Evolutionary conservation across 2,329 filamentous ascomycete species (phyloP).

Genomic region (Penicillium verrucosum): DNA sequence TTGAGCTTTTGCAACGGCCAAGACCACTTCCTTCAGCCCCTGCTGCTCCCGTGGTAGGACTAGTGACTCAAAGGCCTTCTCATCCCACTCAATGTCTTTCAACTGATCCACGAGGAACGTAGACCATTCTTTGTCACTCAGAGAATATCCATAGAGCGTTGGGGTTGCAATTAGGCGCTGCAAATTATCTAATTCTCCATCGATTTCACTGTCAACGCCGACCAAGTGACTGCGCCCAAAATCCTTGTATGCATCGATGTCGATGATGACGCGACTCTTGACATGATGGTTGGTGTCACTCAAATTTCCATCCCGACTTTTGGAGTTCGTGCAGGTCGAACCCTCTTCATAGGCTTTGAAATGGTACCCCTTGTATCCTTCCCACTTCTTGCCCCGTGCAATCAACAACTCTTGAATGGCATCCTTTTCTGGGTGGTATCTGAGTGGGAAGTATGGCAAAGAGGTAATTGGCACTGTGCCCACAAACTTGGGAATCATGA

Average conservation of each 20-base stretch:
- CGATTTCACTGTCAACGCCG: slow-evolving; percentile 10
- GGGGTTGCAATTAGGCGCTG: slow-evolving; percentile 44
- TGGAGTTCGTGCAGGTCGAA: slow-evolving; percentile 29
- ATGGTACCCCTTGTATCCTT: slow-evolving; percentile 48
- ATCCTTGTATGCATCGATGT: slow-evolving; percentile 48
- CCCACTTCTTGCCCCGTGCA: slow-evolving; percentile 47
- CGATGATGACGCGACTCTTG: slow-evolving; percentile 52
- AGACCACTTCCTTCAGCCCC: slow-evolving; percentile 45
- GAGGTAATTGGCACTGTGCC: slow-evolving; percentile 44
- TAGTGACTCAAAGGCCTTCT: slow-evolving; percentile 47
- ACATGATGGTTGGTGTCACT: slow-evolving; percentile 26
- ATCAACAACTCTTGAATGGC: slow-evolving; percentile 41
- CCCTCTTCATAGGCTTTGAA: slow-evolving; percentile 52
- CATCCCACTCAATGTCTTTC: slow-evolving; percentile 45
- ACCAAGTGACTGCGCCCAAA: slow-evolving; percentile 34
- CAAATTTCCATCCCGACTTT: slow-evolving; percentile 21
- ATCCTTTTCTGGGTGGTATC: slow-evolving; percentile 43
- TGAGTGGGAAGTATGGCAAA: slow-evolving; percentile 45
- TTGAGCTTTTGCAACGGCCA: slow-evolving; percentile 47
- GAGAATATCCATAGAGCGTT: slow-evolving; percentile 48
- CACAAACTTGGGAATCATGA: slow-evolving; percentile 11
- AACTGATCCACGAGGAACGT: slow-evolving; percentile 41
- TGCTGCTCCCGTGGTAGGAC: slow-evolving; percentile 46
- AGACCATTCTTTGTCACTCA: slow-evolving; percentile 41
- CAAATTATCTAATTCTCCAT: slow-evolving; percentile 37